Conservation (phyloP, 805 yeast species). For the Saccharomyces mikatae region DNA sequence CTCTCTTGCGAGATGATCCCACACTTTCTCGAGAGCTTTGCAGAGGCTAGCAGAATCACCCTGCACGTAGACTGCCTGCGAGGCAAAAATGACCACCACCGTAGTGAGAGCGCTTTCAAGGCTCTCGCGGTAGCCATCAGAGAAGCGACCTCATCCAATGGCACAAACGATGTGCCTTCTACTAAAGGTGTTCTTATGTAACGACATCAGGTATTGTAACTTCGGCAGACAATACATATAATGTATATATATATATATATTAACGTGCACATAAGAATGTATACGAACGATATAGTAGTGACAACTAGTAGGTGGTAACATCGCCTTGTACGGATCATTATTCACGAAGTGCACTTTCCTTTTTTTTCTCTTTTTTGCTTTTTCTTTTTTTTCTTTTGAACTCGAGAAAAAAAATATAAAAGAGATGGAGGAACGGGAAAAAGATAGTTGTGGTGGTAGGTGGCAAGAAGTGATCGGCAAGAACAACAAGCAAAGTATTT, state of each 20-base stretch:
- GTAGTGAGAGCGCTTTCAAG: constrained; percentile 93
- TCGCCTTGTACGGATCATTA: not conserved
- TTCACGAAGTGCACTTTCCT: not conserved
- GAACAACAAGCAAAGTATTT: not conserved
- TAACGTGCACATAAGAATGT: not conserved
- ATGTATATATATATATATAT: too few relatives aligned
- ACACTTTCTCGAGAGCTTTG: constrained; percentile 91
- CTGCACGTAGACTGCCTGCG: constrained; percentile 90
- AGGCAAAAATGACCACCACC: constrained; percentile 92
- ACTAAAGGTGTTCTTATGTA: constrained; percentile 89
- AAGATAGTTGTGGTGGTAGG: not conserved
- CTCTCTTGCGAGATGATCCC: constrained; percentile 94
- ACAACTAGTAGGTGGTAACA: not conserved
- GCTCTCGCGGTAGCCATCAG: constrained; percentile 88
- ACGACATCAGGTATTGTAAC: not conserved
- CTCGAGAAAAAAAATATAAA: not conserved
- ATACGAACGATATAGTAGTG: not conserved
- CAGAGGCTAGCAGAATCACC: constrained; percentile 84
- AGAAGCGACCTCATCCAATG: constrained; percentile 77
- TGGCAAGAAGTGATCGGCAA: not conserved
- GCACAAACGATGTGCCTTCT: constrained; percentile 86
- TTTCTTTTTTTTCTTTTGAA: not conserved
- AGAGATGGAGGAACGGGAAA: not conserved
- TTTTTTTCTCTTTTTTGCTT: not conserved
- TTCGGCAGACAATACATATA: not conserved